A percentile compares a stretch with the other conserved stretches of the same genome.
Evolutionary conservation across 2,329 filamentous ascomycete genomes (phyloP).

Genomic region (Alternaria brassicae): DNA sequence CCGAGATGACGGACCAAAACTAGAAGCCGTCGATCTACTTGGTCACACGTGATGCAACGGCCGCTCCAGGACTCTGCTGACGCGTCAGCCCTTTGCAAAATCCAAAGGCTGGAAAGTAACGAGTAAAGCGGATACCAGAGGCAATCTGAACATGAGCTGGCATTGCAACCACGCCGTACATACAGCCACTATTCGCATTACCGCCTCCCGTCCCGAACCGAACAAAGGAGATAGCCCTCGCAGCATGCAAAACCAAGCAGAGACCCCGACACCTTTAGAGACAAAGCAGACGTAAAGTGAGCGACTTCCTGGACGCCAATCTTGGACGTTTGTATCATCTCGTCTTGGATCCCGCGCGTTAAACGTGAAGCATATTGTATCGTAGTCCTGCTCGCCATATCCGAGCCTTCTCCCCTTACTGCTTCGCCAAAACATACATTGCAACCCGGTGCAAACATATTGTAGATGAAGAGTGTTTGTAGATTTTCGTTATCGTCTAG

Average conservation of each 20-base stretch:
- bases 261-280: conserved; percentile 36
- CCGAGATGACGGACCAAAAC: neutral
- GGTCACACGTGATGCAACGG: neutral
- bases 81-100: neutral
- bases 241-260: conserved; percentile 41
- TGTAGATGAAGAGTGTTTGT: conserved; percentile 19
- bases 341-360: conserved; percentile 23
- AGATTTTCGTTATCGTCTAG: conserved; percentile 55
- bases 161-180: conserved; percentile 29
- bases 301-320: conserved; percentile 46
- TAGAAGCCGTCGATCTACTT: neutral
- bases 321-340: conserved; percentile 43
- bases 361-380: conserved; percentile 21
- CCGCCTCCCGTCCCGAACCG: conserved; percentile 27
- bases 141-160: conserved; percentile 14
- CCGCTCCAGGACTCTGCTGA: neutral
- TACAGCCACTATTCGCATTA: conserved; percentile 44
- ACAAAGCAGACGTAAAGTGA: conserved; percentile 42
- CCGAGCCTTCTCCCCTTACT: conserved; percentile 3
- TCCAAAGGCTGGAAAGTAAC: neutral
- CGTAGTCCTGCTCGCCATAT: conserved; percentile 14
- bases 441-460: conserved; percentile 24
- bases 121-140: neutral
- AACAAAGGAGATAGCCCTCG: conserved; percentile 30
- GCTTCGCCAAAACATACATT: conserved; percentile 10